phyloP scores from a whole-genome alignment of 1,139 yeast species.

The Zhuliangozyma parablackwelliae region DNA sequence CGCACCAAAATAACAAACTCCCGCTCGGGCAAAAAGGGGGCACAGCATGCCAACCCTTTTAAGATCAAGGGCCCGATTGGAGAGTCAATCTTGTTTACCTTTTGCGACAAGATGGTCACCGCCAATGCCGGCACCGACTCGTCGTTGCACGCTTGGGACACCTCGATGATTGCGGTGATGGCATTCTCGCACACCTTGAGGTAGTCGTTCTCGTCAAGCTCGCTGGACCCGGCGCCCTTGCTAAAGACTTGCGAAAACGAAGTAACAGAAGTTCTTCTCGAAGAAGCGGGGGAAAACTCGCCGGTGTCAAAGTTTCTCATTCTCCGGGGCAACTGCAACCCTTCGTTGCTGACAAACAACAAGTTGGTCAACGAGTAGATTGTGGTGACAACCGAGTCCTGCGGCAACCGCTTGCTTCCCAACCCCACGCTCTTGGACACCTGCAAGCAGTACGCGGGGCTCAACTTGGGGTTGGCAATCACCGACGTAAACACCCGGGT shows the following conservation, averaged over 20 bases:
- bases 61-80: slow-evolving; percentile 42
- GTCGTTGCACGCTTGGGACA: slow-evolving; percentile 67
- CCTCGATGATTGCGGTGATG: slow-evolving; percentile 65
- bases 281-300: slow-evolving; percentile 7
- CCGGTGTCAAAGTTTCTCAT: slow-evolving; percentile 4
- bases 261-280: slow-evolving; percentile 16
- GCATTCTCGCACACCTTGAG: slow-evolving; percentile 52
- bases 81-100: slow-evolving; percentile 46
- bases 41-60: slow-evolving; percentile 55
- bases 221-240: slow-evolving; percentile 10
- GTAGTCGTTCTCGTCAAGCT: slow-evolving; percentile 28
- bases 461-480: slow-evolving; percentile 41
- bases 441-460: slow-evolving; percentile 23
- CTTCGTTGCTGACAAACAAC: slow-evolving; percentile 53
- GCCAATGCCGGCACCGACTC: slow-evolving; percentile 77
- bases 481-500: slow-evolving; percentile 48
- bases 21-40: slow-evolving; percentile 53
- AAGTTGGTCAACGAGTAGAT: slow-evolving; percentile 80
- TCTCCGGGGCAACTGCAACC: slow-evolving; percentile 20
- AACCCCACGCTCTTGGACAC: slow-evolving; percentile 42
- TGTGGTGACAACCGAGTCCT: slow-evolving; percentile 82
- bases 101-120: slow-evolving; percentile 79
- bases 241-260: slow-evolving; percentile 12
- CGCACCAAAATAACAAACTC: slow-evolving; percentile 55
- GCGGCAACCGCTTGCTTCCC: slow-evolving; percentile 50